These are phyloP conservation scores for Amphibolis antarctica DNA, from an alignment of 106 monocot genomes.

Conservation along the genomic window DNA sequence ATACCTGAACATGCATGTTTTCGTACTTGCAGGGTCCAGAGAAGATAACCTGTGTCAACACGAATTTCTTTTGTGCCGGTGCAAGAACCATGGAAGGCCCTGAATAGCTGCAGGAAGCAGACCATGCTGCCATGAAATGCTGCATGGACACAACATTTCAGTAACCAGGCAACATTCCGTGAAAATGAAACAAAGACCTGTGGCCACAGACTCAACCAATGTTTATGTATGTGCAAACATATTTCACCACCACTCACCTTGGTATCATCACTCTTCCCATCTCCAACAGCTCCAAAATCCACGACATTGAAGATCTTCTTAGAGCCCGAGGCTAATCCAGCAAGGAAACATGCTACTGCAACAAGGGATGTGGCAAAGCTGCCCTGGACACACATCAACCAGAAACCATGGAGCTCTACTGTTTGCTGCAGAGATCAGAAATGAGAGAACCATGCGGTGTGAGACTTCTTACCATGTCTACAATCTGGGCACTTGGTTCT, in stretches of 20 bases:
- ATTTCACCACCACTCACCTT: background rate
- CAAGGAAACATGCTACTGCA: background rate
- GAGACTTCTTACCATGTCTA: no score
- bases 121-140: background rate
- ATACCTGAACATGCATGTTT: conserved; percentile 5
- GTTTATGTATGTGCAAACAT: background rate
- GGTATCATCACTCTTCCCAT: background rate
- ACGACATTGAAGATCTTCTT: background rate
- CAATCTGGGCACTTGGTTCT: no score
- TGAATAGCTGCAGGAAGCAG: background rate
- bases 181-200: background rate
- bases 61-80: background rate
- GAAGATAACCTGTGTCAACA: background rate
- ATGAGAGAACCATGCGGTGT: no score
- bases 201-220: background rate
- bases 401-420: no score
- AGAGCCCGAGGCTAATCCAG: background rate
- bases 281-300: conserved; percentile 3
- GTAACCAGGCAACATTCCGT: background rate
- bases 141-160: background rate
- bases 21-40: background rate
- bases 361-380: no score
- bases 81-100: background rate
- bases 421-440: no score
- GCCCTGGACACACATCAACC: no score